Evolutionary conservation across 805 yeast genomes (phyloP), one percentile per base, ranked within the genome.

Genomic region (Wickerhamiella musiphila): DNA sequence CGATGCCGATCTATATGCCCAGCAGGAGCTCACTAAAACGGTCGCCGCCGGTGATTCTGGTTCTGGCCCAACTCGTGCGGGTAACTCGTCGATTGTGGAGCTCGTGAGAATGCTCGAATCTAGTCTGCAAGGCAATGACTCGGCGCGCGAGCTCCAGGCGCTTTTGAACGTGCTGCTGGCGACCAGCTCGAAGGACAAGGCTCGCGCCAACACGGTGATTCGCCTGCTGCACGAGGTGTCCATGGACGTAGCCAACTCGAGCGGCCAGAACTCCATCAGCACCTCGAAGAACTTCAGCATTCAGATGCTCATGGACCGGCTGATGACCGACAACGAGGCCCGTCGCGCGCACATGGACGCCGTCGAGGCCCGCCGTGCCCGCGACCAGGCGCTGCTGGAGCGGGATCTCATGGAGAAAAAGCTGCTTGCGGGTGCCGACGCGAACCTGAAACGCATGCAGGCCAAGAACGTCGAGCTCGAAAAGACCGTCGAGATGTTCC

Each of bases 251-350:
- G 56, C 53, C 45, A 36, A 44, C 34, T 20, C 35, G 9, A 56
- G 58, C 2, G 54, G 53, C 31, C 64, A 64, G 36, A 61, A 65
- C 8, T 77, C 73, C 29, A 70, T 35, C 8, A 23, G 28, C 14
- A 31, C 36, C 16, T 27, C 79, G 11, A 63, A 81, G 41, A 78
- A 76, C 33, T 69, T 78, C 29, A 79, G 93, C 1, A 72, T 84
- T 22, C 82, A 78, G 45, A 61, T 71, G 34, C 58, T 86, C 28
- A 61, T 70, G 36, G 73, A 81, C 26, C 65, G 78, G 18, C 61
- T 84, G 47, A 73, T 73, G 42, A 78, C 94, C 0, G 94, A 86
- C 50, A 93, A 81, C 33, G 73, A 75, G 54, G 93, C 93, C 9
- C 62, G 72, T 32, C 64, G 77, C 37, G 92, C 94, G 38, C 64